Base-by-base conservation (phyloP, 495 filamentous ascomycete species). In the Barbatosphaeria neglecta region DNA sequence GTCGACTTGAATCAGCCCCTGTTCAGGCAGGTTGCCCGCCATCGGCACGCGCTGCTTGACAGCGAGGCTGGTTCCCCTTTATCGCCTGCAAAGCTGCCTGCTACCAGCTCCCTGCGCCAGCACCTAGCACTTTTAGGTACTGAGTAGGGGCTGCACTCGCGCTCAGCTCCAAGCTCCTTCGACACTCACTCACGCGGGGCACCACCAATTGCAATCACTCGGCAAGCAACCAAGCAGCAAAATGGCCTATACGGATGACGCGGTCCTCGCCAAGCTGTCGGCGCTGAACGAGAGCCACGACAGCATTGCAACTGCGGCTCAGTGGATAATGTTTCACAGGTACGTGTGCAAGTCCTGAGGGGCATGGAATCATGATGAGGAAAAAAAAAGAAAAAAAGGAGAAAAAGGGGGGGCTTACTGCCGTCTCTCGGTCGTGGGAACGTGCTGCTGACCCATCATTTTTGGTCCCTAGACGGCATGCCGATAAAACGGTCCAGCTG, bases 271-370 rank as follows among this genome's bases (percentile, higher is more conserved):
- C 41, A 96, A 96, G 75, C 82, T 99, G 22, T 92, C 89, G 22
- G 82, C 87, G 33, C 76, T 99, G 40, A 95, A 94, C 67, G 92
- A 98, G 69, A 88, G 86, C 11, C 89, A 97, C 60, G 92, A 97
- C 54, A 87, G 86, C 67, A 95, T 97, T 55, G 87, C 93, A 40
- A 85, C 86, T 41, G 89, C 93, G 43, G 83, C 89, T 38, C 90
- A 96, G 83, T 99, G 93, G 93, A 86, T 99, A 47, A 88, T 97
- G 84, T 99, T 97, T 62, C 89, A 99, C 67, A 82, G 88, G 90
- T 94, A 84, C 55, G 67, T 47, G n/a, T 40, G 39, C 35, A 16
- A 31, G 22, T 10, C 9, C 4, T n/a, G 1, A 15, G 16, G 31
- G 31, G 27, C 9, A 13, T 31, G 9, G 27, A 35, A 15, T 15